Evolutionary conservation across 345 rosid species (phyloP).

Genomic region (Turritis glabra): DNA sequence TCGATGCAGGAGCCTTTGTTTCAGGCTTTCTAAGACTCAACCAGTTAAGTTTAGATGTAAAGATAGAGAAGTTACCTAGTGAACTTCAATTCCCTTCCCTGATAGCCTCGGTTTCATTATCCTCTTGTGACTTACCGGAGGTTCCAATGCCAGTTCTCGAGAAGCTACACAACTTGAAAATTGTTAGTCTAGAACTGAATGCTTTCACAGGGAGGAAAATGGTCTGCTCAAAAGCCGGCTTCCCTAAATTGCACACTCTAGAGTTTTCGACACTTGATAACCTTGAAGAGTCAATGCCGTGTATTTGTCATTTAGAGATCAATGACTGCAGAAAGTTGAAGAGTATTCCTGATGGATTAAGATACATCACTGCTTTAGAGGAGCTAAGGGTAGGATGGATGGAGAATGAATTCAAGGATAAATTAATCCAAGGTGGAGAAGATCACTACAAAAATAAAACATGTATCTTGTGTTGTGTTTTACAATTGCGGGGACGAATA

Average conservation of each 20-base stretch:
- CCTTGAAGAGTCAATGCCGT: conserved; percentile 31
- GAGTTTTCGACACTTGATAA: neutral
- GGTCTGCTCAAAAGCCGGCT: conserved; percentile 27
- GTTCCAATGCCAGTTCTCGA: conserved; percentile 52
- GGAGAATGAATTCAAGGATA: conserved; percentile 27
- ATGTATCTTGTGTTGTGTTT: conserved; percentile 19
- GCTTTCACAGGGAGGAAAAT: conserved; percentile 41
- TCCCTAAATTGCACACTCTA: conserved; percentile 20
- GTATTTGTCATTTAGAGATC: conserved; percentile 16
- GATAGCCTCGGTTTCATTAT: conserved; percentile 43
- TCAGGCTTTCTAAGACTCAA: conserved; percentile 19
- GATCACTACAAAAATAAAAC: conserved; percentile 19
- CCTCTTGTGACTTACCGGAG: conserved; percentile 35
- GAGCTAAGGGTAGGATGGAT: conserved; percentile 22
- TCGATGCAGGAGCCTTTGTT: conserved; percentile 28
- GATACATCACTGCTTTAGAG: neutral
- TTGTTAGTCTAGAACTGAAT: conserved; percentile 33
- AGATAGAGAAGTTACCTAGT: conserved; percentile 26
- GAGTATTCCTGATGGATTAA: conserved; percentile 26
- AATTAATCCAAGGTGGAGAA: conserved; percentile 24
- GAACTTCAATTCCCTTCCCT: conserved; percentile 38
- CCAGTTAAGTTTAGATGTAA: conserved; percentile 39
- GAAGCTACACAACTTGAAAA: conserved; percentile 43
- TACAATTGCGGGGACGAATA: conserved; percentile 5
- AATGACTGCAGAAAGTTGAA: conserved; percentile 29